Evolutionary conservation across 1,284 basidiomycete species (phyloP).

Genomic region (Austroboletus rostrupii): DNA sequence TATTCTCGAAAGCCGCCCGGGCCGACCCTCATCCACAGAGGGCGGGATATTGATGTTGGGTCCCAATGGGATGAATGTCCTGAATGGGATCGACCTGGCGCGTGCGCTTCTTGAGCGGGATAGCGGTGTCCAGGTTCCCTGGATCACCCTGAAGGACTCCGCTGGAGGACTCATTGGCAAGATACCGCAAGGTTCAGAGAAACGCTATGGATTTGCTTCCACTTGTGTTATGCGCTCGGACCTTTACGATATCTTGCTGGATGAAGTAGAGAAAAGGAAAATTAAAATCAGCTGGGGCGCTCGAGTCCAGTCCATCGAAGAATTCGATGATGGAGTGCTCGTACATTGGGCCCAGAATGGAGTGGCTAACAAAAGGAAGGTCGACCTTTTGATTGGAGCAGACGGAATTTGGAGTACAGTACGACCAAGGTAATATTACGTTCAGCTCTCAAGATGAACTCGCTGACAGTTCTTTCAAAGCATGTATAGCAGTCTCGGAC

Average conservation of each 20-base stretch:
- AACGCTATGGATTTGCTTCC: slow-evolving; percentile 30
- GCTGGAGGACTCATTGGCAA: slow-evolving; percentile 22
- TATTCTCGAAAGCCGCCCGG: slow-evolving; percentile 20
- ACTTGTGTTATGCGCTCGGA: slow-evolving; percentile 30
- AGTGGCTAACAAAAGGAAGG: slow-evolving; percentile 20
- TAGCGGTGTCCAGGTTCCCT: slow-evolving; percentile 20
- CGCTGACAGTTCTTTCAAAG: slow-evolving; percentile 15
- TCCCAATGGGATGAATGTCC: slow-evolving; percentile 30
- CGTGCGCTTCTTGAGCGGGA: slow-evolving; percentile 20
- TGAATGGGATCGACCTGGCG: slow-evolving; percentile 27
- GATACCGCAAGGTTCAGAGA: slow-evolving; percentile 25
- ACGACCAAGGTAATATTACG: slow-evolving; percentile 19
- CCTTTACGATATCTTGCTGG: slow-evolving; percentile 28
- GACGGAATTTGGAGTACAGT: slow-evolving; percentile 33
- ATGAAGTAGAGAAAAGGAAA: slow-evolving; percentile 21
- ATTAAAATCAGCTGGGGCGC: slow-evolving; percentile 24
- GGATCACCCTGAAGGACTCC: slow-evolving; percentile 21
- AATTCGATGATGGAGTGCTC: slow-evolving; percentile 22
- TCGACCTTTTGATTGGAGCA: slow-evolving; percentile 30
- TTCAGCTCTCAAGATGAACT: background rate
- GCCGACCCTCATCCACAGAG: slow-evolving; percentile 16
- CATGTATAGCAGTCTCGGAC: slow-evolving; percentile 22
- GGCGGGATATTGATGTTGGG: slow-evolving; percentile 27
- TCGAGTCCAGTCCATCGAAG: slow-evolving; percentile 25
- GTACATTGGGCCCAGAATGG: slow-evolving; percentile 27